Evolutionary conservation across 768 basidiomycete genomes (phyloP).

Genomic region (Hygrophorus russula): DNA sequence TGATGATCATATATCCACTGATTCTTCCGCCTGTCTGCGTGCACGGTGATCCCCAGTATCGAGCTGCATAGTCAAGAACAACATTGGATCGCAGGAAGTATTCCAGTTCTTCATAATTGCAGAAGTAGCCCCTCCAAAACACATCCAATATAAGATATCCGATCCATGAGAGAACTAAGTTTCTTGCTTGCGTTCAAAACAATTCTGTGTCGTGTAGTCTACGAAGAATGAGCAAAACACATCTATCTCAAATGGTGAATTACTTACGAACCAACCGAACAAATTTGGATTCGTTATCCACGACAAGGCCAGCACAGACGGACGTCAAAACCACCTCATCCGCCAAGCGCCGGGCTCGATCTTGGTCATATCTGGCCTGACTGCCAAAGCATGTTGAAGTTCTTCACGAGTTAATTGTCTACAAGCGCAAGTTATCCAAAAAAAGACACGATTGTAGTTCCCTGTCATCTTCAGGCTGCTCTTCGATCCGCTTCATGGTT

Average conservation of each 20-base stretch:
- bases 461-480: conserved; percentile 2
- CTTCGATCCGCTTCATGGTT: conserved; percentile 5
- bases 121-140: background rate
- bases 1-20: background rate
- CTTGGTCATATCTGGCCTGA: background rate
- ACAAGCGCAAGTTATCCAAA: conserved; percentile 4
- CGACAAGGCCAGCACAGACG: conserved; percentile 5
- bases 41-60: conserved; percentile 7
- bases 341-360: background rate
- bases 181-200: conserved; percentile 1
- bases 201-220: conserved; percentile 8
- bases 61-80: conserved; percentile 4
- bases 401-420: conserved; percentile 4
- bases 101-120: background rate
- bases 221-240: background rate
- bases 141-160: background rate
- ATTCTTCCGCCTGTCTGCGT: conserved; percentile 2
- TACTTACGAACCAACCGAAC: conserved; percentile 6
- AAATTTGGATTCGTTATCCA: background rate
- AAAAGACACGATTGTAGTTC: conserved; percentile 1
- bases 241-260: background rate
- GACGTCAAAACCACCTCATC: conserved; percentile 2
- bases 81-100: background rate
- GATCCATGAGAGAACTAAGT: background rate
- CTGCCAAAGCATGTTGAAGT: conserved; percentile 6